Evolutionary conservation across 176 grass and related monocot genomes (phyloP), one percentile per base, ranked within the genome.

Genomic region (Lolium perenne): DNA sequence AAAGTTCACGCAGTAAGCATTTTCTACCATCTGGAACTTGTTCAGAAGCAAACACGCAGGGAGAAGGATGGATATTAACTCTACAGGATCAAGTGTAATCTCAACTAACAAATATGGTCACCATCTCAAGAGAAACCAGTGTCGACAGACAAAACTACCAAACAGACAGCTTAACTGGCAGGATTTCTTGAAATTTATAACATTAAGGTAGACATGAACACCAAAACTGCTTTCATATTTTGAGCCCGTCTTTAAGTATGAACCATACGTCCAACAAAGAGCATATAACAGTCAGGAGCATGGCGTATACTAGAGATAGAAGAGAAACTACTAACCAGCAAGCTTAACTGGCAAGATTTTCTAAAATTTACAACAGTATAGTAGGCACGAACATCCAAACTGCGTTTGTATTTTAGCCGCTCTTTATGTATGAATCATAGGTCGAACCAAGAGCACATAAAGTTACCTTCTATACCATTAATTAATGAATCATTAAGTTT

Each of bases 131-230:
- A 56, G 12, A 75, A 38, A 48, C 8, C 58, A 49, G 35, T 80
- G 55, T 80, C 48, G 67, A 66, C 26, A 20, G 48, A 18, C 38
- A 71, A 74, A 40, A 77, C 26, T 15, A 78, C 41, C 63, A 64
- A 26, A 12, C 26, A 43, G 8, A 1, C 21, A 73, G 29, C 68
- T 16, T 10, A 64, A 80, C 22, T 53, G 25, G 26, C 46, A 56
- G 6, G 23, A 55, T 54, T 41, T 20, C 16, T 20, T 17, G 21
- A 35, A 72, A 51, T 23, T 50, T 40, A 16, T 14, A 63, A 62
- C 38, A 79, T 9, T 26, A 29, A 4, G 60, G 13, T 2, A 61
- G 23, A 49, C 1, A 65, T 1, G 0, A 55, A 63, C 11, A 6
- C 11, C 13, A 62, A 16, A 22, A 79, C 5, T 47, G 45, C 2